These are phyloP conservation scores for Linum trigynum DNA, from an alignment of 345 rosid species.

Conservation along the genomic window DNA sequence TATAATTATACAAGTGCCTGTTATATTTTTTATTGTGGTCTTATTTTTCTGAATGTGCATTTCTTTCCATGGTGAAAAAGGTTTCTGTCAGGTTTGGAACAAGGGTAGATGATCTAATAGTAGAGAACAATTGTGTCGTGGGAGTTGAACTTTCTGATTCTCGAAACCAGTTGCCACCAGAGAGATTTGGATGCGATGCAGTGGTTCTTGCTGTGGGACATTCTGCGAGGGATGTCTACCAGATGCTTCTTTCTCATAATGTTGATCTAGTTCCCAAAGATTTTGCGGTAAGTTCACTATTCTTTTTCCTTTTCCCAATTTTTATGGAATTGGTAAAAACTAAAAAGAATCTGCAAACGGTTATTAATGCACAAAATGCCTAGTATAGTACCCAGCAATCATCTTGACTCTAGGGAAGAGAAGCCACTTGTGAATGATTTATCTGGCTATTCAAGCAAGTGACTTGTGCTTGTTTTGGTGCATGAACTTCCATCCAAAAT, in stretches of 20 bases:
- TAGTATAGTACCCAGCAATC: no score
- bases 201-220: conserved; percentile 91
- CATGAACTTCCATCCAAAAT: no score
- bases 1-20: not conserved
- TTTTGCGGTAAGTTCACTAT: conserved; percentile 60
- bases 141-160: conserved; percentile 69
- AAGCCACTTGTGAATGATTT: no score
- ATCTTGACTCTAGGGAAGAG: no score
- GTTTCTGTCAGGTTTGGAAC: conserved; percentile 73
- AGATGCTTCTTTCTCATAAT: conserved; percentile 83
- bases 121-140: conserved; percentile 50
- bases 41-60: conserved; percentile 2
- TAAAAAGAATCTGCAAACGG: no score
- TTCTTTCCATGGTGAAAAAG: conserved; percentile 27
- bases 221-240: conserved; percentile 90
- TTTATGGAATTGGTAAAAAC: not conserved
- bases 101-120: conserved; percentile 71
- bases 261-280: conserved; percentile 69
- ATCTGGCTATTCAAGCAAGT: no score
- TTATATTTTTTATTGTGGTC: not conserved
- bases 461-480: no score
- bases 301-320: not conserved
- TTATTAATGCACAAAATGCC: no score
- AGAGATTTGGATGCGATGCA: conserved; percentile 50
- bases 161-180: conserved; percentile 26